phyloP scores from a whole-genome alignment of 2,329 filamentous ascomycete genomes.

The Fusarium miscanthi region DNA sequence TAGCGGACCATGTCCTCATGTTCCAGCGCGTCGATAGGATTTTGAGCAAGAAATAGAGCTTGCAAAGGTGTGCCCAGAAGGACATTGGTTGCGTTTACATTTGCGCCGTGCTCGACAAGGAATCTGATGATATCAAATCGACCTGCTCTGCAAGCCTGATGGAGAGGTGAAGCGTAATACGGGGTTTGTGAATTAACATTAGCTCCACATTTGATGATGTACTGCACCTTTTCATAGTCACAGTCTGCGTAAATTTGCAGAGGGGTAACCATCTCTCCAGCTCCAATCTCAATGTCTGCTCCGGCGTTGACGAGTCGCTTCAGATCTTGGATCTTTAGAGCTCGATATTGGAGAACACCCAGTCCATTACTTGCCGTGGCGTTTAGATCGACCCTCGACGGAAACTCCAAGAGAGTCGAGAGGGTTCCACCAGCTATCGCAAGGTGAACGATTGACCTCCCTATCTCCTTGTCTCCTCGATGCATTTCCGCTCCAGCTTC shows the following conservation, averaged over 20 bases:
- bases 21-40: rapidly evolving
- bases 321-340: rapidly evolving
- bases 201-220: background rate
- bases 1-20: background rate
- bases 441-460: background rate
- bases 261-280: background rate
- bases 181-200: background rate
- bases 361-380: rapidly evolving
- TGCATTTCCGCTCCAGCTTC: background rate
- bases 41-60: rapidly evolving
- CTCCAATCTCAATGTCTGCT: background rate
- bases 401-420: background rate
- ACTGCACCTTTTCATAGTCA: background rate
- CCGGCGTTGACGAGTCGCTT: background rate
- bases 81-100: background rate
- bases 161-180: background rate
- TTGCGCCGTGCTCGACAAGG: background rate
- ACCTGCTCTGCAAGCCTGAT: background rate
- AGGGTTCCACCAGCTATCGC: background rate
- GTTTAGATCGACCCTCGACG: background rate
- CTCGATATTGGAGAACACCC: background rate
- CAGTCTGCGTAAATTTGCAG: background rate
- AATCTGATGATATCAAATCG: background rate
- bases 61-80: background rate
- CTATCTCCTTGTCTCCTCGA: background rate